These are phyloP conservation scores for Apiospora rasikravindrae DNA, from an alignment of 2,329 filamentous ascomycete genomes.

Conservation along the genomic window DNA sequence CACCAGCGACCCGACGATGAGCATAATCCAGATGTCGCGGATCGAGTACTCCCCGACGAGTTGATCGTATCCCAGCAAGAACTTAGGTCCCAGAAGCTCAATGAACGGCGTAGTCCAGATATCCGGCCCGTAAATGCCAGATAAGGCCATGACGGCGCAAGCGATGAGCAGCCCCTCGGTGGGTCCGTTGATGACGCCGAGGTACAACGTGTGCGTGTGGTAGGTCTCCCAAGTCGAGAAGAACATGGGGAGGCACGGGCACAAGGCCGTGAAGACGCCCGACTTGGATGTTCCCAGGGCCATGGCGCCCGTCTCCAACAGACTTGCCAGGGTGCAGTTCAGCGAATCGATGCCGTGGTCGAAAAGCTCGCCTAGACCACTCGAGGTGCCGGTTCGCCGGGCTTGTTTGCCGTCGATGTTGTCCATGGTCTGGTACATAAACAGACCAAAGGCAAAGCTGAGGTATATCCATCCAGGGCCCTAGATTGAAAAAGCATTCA, in stretches of 20 bases:
- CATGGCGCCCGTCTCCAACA: conserved; percentile 93
- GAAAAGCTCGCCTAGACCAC: conserved; percentile 93
- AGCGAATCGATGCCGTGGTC: conserved; percentile 98
- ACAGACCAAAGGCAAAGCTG: conserved; percentile 92
- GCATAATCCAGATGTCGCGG: conserved; percentile 84
- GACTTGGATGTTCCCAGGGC: conserved; percentile 82
- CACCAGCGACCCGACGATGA: conserved; percentile 70
- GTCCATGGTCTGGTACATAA: conserved; percentile 99
- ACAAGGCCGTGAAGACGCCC: conserved; percentile 88
- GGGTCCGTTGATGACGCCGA: conserved; percentile 95
- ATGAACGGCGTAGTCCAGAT: conserved; percentile 83
- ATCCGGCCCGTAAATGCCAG: conserved; percentile 84
- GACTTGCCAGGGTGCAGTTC: conserved; percentile 91
- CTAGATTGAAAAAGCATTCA: conserved; percentile 45
- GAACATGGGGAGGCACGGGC: conserved; percentile 96
- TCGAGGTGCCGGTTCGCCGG: conserved; percentile 90
- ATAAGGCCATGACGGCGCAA: conserved; percentile 82
- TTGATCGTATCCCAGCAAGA: conserved; percentile 57
- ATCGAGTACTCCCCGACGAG: conserved; percentile 75
- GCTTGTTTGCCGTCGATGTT: conserved; percentile 99
- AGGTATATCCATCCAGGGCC: conserved; percentile 92
- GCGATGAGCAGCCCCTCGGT: conserved; percentile 94
- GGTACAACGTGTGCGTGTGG: conserved; percentile 95
- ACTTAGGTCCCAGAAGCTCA: conserved; percentile 66
- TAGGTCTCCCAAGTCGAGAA: conserved; percentile 99